These are phyloP conservation scores for Ulota crispa DNA, from an alignment of 225 moss, liverwort and hornwort species.

Conservation along the genomic window DNA sequence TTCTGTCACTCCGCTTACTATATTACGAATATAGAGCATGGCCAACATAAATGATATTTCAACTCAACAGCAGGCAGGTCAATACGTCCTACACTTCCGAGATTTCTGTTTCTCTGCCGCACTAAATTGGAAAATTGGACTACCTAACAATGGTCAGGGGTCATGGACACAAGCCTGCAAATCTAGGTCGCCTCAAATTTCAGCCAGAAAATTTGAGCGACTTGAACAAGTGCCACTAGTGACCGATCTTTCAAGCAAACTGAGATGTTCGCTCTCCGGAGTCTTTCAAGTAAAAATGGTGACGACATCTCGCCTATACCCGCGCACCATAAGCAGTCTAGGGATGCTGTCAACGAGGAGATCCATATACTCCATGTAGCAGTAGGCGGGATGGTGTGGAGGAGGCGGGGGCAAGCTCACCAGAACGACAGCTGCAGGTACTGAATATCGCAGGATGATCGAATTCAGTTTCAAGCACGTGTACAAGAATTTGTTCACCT, in stretches of 20 bases:
- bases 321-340: slow-evolving; percentile 97
- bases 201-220: slow-evolving; percentile 9
- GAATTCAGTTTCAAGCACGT: slow-evolving; percentile 94
- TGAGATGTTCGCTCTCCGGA: neutral
- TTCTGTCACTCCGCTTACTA: slow-evolving; percentile 14
- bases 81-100: slow-evolving; percentile 13
- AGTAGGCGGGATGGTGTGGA: slow-evolving; percentile 80
- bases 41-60: slow-evolving; percentile 15
- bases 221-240: neutral
- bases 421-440: slow-evolving; percentile 87
- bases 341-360: slow-evolving; percentile 90
- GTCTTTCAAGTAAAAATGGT: slow-evolving; percentile 76
- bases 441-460: slow-evolving; percentile 82
- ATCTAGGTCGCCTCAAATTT: slow-evolving; percentile 16
- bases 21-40: slow-evolving; percentile 13
- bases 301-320: slow-evolving; percentile 93
- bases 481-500: slow-evolving; percentile 94
- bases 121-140: slow-evolving; percentile 35
- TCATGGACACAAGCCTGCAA: slow-evolving; percentile 33
- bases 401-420: slow-evolving; percentile 99
- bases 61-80: slow-evolving; percentile 28
- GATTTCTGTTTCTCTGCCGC: slow-evolving; percentile 15
- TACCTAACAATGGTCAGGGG: slow-evolving; percentile 44
- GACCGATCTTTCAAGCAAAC: neutral
- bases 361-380: slow-evolving; percentile 99